A percentile compares a stretch with the other conserved stretches of the same genome.
These are phyloP conservation scores for Dactylella cylindrospora DNA, from an alignment of 2,329 filamentous ascomycete genomes.

Conservation along the genomic window DNA sequence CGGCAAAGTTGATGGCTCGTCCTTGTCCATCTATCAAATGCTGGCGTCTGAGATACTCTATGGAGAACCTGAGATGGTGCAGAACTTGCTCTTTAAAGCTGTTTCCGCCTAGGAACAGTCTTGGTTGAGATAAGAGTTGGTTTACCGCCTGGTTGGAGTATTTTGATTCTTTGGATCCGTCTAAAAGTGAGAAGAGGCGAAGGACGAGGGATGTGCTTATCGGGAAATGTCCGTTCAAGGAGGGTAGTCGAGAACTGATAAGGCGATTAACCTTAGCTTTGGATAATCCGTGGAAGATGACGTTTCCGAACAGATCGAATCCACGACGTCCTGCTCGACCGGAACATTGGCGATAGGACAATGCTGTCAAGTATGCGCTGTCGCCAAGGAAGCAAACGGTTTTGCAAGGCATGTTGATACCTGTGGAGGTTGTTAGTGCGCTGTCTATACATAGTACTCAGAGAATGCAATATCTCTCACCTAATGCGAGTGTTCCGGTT, in stretches of 20 bases:
- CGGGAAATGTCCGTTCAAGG: slow-evolving; percentile 75
- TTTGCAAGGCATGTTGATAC: slow-evolving; percentile 83
- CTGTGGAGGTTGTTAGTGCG: slow-evolving; percentile 64
- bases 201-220: slow-evolving; percentile 73
- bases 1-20: slow-evolving; percentile 70
- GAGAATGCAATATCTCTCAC: slow-evolving; percentile 13
- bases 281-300: slow-evolving; percentile 71
- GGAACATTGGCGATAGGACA: slow-evolving; percentile 75
- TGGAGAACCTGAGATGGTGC: slow-evolving; percentile 76
- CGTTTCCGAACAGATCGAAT: slow-evolving; percentile 77
- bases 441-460: too few species aligned
- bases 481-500: slow-evolving; percentile 57
- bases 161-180: slow-evolving; percentile 64
- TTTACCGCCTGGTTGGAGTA: slow-evolving; percentile 66
- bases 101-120: slow-evolving; percentile 69
- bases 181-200: slow-evolving; percentile 66
- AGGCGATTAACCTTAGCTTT: slow-evolving; percentile 65
- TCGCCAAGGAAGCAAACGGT: slow-evolving; percentile 77
- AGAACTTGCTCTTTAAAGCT: slow-evolving; percentile 69
- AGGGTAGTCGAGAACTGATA: slow-evolving; percentile 71
- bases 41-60: slow-evolving; percentile 74
- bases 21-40: slow-evolving; percentile 64
- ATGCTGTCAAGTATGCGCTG: slow-evolving; percentile 69
- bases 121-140: slow-evolving; percentile 68
- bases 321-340: slow-evolving; percentile 77